Conservation (phyloP, 2,329 filamentous ascomycete genomes). For the Hysterium pulicare region DNA sequence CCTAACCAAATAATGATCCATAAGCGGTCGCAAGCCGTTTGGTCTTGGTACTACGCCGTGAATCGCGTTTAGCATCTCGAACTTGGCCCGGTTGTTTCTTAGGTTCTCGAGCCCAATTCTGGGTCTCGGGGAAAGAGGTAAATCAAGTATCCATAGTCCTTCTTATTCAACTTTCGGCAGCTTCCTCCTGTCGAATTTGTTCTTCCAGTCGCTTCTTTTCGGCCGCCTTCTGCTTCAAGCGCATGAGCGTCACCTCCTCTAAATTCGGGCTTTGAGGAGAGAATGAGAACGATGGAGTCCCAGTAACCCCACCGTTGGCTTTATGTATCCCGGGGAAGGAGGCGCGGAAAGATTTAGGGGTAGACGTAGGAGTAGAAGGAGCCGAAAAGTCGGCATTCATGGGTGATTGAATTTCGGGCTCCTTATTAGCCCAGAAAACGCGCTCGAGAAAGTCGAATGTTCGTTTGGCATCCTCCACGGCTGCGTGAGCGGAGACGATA, state of each 20-base stretch:
- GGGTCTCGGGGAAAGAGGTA: too few relatives aligned
- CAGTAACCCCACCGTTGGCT: constrained; percentile 18
- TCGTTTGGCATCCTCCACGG: constrained; percentile 50
- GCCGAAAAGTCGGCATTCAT: constrained; percentile 6
- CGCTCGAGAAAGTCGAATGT: constrained; percentile 52
- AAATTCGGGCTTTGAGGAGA: constrained; percentile 33
- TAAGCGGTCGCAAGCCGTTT: too few relatives aligned
- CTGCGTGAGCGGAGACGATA: constrained; percentile 56
- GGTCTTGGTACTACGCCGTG: too few relatives aligned
- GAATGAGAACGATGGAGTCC: constrained; percentile 43
- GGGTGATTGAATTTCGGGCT: constrained; percentile 46
- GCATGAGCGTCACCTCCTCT: constrained; percentile 45
- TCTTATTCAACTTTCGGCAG: constrained; percentile 18
- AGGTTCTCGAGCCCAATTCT: too few relatives aligned
- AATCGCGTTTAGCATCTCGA: too few relatives aligned
- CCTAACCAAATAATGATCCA: too few relatives aligned
- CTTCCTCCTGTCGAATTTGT: constrained; percentile 41
- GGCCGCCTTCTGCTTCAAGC: constrained; percentile 39
- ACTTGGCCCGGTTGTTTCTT: too few relatives aligned
- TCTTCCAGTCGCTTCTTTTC: constrained; percentile 45
- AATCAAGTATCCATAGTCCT: too few relatives aligned
- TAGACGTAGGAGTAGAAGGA: constrained; percentile 27
- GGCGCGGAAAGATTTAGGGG: constrained; percentile 22
- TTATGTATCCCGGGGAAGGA: constrained; percentile 22
- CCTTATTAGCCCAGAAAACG: constrained; percentile 53